Evolutionary conservation across 1,139 yeast species (phyloP).

Genomic region (Zygosaccharomyces sapae): DNA sequence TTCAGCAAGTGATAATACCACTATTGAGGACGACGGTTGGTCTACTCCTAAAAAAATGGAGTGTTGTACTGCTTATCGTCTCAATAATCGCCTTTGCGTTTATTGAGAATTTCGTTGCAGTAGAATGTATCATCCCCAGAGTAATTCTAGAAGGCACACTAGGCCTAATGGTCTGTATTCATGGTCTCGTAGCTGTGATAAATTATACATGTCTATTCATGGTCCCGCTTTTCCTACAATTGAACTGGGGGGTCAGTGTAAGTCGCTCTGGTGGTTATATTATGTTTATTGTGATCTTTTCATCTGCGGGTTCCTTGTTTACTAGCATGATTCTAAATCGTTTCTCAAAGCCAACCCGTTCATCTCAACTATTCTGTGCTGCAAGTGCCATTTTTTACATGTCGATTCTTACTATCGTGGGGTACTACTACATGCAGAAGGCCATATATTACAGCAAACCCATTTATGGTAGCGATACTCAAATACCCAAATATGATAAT

Average conservation of each 20-base stretch:
- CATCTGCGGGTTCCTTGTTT: constrained; percentile 11
- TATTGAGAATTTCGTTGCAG: constrained; percentile 11
- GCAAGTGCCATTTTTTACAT: constrained; percentile 10
- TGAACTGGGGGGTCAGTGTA: constrained; percentile 39
- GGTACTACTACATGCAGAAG: constrained; percentile 6
- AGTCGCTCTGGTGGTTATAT: constrained; percentile 9
- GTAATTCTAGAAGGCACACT: constrained; percentile 11
- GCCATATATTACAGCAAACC: constrained; percentile 8
- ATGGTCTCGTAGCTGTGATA: constrained; percentile 12
- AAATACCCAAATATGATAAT: neutral
- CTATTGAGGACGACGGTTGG: constrained; percentile 3
- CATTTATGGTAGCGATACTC: constrained; percentile 1
- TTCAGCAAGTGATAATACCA: constrained; percentile 19
- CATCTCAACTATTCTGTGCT: constrained; percentile 9
- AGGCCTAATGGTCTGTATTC: constrained; percentile 11
- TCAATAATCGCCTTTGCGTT: constrained; percentile 9
- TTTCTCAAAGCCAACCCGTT: constrained; percentile 7
- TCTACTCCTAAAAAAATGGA: constrained; percentile 3
- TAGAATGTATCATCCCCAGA: constrained; percentile 11
- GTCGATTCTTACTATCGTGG: constrained; percentile 9
- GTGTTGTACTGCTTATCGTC: constrained; percentile 4
- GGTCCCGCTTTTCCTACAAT: constrained; percentile 28
- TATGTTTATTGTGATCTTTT: constrained; percentile 11
- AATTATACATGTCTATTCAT: constrained; percentile 13
- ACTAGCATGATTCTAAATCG: constrained; percentile 12